These are phyloP conservation scores for Protea cynaroides DNA, from an alignment of 164 flowering plant genomes.

Conservation along the genomic window DNA sequence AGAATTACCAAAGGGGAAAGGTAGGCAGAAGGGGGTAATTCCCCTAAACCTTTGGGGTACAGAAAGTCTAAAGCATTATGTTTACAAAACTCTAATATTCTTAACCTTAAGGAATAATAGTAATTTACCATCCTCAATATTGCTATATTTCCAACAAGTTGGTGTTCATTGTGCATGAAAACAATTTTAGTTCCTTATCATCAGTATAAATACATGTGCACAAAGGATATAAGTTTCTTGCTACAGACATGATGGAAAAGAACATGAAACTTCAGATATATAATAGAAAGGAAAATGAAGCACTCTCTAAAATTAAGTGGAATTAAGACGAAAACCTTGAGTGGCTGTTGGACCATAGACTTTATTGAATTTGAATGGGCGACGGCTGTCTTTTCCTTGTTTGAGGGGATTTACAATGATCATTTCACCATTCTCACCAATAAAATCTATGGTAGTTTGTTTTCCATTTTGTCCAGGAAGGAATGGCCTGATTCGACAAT, in stretches of 20 bases:
- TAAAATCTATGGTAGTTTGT: constrained; percentile 66
- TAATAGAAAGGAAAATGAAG: not conserved
- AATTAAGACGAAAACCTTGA: constrained; percentile 53
- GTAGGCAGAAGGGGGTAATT: too few species aligned
- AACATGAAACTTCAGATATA: too few species aligned
- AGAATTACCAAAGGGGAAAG: too few species aligned
- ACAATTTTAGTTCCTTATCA: too few species aligned
- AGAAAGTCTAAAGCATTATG: too few species aligned
- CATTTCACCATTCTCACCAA: constrained; percentile 90
- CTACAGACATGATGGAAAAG: constrained; percentile 2
- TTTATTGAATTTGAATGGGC: constrained; percentile 82
- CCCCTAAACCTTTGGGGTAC: too few species aligned
- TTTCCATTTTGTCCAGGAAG: constrained; percentile 69
- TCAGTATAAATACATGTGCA: not conserved
- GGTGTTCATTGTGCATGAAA: too few species aligned
- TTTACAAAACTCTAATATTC: too few species aligned
- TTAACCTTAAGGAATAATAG: too few species aligned
- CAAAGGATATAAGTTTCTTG: not conserved
- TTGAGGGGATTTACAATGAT: constrained; percentile 72
- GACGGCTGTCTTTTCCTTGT: constrained; percentile 72
- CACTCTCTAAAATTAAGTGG: not conserved
- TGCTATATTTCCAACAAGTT: too few species aligned
- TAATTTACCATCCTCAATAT: too few species aligned
- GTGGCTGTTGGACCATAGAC: constrained; percentile 71
- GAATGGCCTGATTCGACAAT: constrained; percentile 91